Evolutionary conservation across 1,139 yeast species (phyloP).

Genomic region (Williopsis jadinii): DNA sequence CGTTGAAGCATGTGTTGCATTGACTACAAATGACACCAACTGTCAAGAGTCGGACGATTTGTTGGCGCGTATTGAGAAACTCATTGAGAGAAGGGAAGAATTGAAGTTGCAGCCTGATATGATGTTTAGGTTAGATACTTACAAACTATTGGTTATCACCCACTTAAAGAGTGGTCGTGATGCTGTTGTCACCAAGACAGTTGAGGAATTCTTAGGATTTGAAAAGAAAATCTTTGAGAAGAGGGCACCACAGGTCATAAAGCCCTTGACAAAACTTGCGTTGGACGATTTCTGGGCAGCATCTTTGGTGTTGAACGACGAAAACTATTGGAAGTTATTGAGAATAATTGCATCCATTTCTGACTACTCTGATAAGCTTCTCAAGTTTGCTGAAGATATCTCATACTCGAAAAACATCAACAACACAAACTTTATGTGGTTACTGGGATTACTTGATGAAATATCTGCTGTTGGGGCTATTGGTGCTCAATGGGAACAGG

Average conservation of each 20-base stretch:
- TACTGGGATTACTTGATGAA: constrained; percentile 70
- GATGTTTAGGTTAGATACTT: constrained; percentile 17
- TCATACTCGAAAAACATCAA: constrained; percentile 30
- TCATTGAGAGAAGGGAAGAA: constrained; percentile 3
- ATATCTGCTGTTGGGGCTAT: constrained; percentile 77
- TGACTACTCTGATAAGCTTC: constrained; percentile 41
- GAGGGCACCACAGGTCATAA: constrained; percentile 44
- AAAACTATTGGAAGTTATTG: constrained; percentile 58
- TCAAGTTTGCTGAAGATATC: constrained; percentile 41
- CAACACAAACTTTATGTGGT: constrained; percentile 49
- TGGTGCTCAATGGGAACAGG: constrained; percentile 73
- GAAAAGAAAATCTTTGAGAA: constrained; percentile 22
- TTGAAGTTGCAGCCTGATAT: constrained; percentile 7
- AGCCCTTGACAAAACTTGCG: constrained; percentile 39
- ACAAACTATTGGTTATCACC: constrained; percentile 13
- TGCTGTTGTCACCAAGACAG: neutral
- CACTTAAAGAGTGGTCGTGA: neutral
- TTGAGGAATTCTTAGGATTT: constrained; percentile 14
- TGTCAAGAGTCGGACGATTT: neutral
- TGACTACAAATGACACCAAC: constrained; percentile 14
- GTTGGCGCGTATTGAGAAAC: constrained; percentile 7
- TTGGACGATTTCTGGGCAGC: constrained; percentile 43
- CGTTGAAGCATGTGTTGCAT: constrained; percentile 40
- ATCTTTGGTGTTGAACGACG: constrained; percentile 34
- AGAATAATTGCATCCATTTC: constrained; percentile 52